A percentile compares a stretch with the other conserved stretches of the same genome.
Evolutionary conservation across 164 flowering plant species (phyloP).

Genomic region (Sextonia rubra): DNA sequence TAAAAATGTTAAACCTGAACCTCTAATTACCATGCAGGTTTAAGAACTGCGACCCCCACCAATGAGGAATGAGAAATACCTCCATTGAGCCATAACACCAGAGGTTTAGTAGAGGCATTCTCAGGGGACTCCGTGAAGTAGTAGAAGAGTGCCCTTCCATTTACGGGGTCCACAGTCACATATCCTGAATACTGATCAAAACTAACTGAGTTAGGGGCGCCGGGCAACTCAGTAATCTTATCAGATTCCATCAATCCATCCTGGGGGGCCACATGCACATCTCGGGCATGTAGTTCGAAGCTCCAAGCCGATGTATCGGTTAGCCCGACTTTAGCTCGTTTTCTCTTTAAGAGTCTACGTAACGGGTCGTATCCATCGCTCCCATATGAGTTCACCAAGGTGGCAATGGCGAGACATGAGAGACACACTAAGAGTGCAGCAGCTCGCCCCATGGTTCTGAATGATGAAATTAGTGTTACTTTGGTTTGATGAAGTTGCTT

Average conservation of each 20-base stretch:
- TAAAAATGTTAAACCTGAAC: not conserved
- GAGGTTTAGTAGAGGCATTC: slow-evolving; percentile 49
- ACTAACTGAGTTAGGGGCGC: slow-evolving; percentile 39
- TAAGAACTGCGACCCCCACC: not conserved
- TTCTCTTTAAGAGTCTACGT: not conserved
- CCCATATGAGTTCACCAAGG: not conserved
- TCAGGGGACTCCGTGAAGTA: slow-evolving; percentile 10
- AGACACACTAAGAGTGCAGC: not conserved
- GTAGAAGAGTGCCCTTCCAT: slow-evolving; percentile 35
- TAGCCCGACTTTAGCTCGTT: not conserved
- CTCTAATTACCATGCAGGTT: not conserved
- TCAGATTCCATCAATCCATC: slow-evolving; percentile 31
- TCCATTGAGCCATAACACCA: slow-evolving; percentile 93
- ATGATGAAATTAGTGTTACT: not conserved
- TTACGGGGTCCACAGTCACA: slow-evolving; percentile 32
- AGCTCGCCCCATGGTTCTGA: not conserved
- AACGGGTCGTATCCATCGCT: not conserved
- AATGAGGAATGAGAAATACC: slow-evolving; percentile 25
- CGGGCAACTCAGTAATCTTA: slow-evolving; percentile 36
- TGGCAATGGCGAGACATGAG: not conserved
- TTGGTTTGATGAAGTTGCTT: not conserved
- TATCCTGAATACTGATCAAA: slow-evolving; percentile 52
- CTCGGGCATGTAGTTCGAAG: not conserved
- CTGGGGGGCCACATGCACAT: slow-evolving; percentile 9
- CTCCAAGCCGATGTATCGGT: not conserved